phyloP scores from a whole-genome alignment of 2,329 filamentous ascomycete genomes.

The Davidsoniella neocaledoniae region DNA sequence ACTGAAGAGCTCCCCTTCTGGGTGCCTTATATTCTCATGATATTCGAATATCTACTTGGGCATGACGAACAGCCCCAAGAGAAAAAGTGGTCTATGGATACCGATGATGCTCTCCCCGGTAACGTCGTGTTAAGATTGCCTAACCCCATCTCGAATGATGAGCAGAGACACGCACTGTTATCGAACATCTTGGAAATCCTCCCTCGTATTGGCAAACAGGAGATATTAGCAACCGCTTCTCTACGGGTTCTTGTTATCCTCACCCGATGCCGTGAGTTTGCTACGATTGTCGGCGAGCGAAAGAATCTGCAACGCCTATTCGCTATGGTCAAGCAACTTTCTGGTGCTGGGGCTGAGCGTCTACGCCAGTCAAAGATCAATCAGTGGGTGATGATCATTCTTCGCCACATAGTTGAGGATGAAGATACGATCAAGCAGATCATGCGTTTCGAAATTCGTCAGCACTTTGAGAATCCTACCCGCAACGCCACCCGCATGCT shows the following conservation, averaged over 20 bases:
- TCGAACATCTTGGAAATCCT: slow-evolving; percentile 67
- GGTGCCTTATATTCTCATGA: slow-evolving; percentile 78
- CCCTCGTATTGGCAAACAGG: slow-evolving; percentile 74
- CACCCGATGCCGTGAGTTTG: slow-evolving; percentile 61
- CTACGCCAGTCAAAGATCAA: slow-evolving; percentile 40
- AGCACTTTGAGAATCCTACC: slow-evolving; percentile 47
- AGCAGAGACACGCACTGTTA: slow-evolving; percentile 53
- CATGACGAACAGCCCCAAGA: slow-evolving; percentile 71
- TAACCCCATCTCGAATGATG: slow-evolving; percentile 5
- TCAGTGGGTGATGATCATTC: slow-evolving; percentile 60
- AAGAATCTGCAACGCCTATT: slow-evolving; percentile 81
- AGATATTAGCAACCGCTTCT: slow-evolving; percentile 66
- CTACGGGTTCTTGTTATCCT: slow-evolving; percentile 74
- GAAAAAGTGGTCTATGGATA: slow-evolving; percentile 45
- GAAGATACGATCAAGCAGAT: slow-evolving; percentile 79
- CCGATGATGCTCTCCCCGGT: slow-evolving; percentile 26
- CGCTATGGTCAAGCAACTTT: slow-evolving; percentile 86
- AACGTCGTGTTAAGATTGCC: slow-evolving; percentile 25
- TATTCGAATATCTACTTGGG: slow-evolving; percentile 78
- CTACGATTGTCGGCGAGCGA: slow-evolving; percentile 65
- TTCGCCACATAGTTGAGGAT: slow-evolving; percentile 89
- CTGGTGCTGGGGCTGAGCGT: slow-evolving; percentile 58
- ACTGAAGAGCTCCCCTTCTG: slow-evolving; percentile 73
- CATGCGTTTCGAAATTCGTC: slow-evolving; percentile 75
- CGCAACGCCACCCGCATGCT: slow-evolving; percentile 33